Evolutionary conservation across 208 protist species (phyloP).

Genomic region (Crithidia thermophila): DNA sequence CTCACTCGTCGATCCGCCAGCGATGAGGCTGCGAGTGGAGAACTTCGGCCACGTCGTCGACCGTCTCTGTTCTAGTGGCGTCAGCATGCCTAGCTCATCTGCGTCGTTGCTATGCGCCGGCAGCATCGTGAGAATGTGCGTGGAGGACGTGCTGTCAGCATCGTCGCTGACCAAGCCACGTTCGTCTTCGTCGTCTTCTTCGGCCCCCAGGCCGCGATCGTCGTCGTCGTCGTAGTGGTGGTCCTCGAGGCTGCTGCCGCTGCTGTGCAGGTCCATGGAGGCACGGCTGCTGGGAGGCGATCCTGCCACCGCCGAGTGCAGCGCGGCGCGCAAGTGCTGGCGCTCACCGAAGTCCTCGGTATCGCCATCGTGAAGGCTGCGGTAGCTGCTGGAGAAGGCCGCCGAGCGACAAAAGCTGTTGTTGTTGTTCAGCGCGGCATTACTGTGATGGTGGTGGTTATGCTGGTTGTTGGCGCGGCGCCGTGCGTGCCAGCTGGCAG

Average conservation of each 20-base stretch:
- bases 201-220: not conserved
- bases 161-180: too few relatives aligned
- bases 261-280: not conserved
- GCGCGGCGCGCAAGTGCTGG: slow-evolving; percentile 5
- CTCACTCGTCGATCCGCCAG: too few relatives aligned
- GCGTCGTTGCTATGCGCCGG: not conserved
- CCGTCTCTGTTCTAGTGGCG: too few relatives aligned
- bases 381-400: slow-evolving; percentile 4
- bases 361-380: slow-evolving; percentile 8
- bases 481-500: not conserved
- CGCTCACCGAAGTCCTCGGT: slow-evolving; percentile 5
- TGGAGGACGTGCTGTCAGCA: not conserved
- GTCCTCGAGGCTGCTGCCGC: not conserved
- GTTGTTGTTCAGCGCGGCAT: not conserved
- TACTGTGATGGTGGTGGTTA: not conserved
- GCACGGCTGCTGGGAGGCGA: not conserved
- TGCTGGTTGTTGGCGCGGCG: not conserved
- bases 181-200: not conserved
- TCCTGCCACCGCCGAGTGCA: not conserved
- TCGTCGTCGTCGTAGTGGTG: not conserved
- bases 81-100: not conserved
- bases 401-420: not conserved
- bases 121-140: slow-evolving; percentile 2
- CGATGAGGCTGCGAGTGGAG: too few relatives aligned
- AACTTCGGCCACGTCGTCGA: too few relatives aligned